phyloP scores from a whole-genome alignment of 257 asterid species.

The Salvia rosmarinus region DNA sequence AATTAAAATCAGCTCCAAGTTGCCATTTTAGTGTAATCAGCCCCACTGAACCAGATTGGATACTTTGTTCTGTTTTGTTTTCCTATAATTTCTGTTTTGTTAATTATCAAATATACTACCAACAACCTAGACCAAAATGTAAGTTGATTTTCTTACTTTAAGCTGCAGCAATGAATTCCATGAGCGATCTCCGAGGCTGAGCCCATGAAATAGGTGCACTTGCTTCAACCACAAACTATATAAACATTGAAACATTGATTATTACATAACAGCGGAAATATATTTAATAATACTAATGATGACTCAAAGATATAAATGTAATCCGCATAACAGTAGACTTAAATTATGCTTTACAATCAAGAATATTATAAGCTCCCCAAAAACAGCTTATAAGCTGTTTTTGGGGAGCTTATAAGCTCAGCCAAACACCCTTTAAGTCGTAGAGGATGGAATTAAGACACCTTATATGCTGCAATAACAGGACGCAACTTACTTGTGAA shows the following conservation, averaged over 20 bases:
- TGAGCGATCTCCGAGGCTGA: conserved; percentile 53
- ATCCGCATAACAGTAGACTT: background rate
- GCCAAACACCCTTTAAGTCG: too few species aligned
- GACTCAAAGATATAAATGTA: conserved; percentile 5
- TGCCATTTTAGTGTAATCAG: background rate
- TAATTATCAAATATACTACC: conserved; percentile 22
- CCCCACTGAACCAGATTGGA: background rate
- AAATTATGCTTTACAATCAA: conserved; percentile 14
- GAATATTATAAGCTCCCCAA: conserved; percentile 2
- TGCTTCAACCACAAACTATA: conserved; percentile 80
- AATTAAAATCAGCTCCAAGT: background rate
- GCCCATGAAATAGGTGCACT: conserved; percentile 61
- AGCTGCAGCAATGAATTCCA: conserved; percentile 65
- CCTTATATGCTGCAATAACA: too few species aligned
- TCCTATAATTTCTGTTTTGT: background rate
- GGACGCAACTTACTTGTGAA: conserved; percentile 84
- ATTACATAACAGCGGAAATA: conserved; percentile 30
- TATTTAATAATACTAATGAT: conserved; percentile 13
- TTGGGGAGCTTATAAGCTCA: too few species aligned
- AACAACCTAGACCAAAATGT: conserved; percentile 11
- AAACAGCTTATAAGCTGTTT: too few species aligned
- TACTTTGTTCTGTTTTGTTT: too few species aligned
- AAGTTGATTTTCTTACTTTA: conserved; percentile 51
- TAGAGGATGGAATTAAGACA: too few species aligned
- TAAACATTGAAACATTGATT: conserved; percentile 33